These are phyloP conservation scores for Rosa rugosa DNA, from an alignment of 306 rosid genomes.

Conservation along the genomic window DNA sequence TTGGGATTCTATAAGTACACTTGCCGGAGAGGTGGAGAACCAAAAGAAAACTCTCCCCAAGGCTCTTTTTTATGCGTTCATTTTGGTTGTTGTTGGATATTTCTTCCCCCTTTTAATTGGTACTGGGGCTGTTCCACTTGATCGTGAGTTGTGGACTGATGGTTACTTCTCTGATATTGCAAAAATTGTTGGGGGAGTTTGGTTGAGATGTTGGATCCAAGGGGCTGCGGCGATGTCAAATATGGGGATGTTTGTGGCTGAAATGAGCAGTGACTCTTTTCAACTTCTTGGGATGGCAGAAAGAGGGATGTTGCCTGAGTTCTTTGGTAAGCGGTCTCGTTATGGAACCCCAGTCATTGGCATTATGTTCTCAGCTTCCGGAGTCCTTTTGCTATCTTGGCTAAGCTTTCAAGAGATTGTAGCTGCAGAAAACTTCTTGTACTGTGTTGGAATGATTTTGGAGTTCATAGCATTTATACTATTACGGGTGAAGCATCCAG, in stretches of 20 bases:
- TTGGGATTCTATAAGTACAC: slow-evolving; percentile 92
- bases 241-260: slow-evolving; percentile 96
- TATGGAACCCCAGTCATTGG: slow-evolving; percentile 82
- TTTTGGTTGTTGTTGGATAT: slow-evolving; percentile 73
- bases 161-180: slow-evolving; percentile 85
- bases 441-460: slow-evolving; percentile 90
- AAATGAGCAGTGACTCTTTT: slow-evolving; percentile 91
- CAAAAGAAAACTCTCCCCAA: slow-evolving; percentile 82
- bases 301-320: slow-evolving; percentile 85
- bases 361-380: slow-evolving; percentile 83
- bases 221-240: slow-evolving; percentile 90
- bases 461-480: slow-evolving; percentile 76
- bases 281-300: slow-evolving; percentile 98
- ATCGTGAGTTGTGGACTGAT: slow-evolving; percentile 67
- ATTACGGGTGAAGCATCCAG: slow-evolving; percentile 64
- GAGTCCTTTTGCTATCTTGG: slow-evolving; percentile 80
- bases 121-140: slow-evolving; percentile 63
- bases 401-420: slow-evolving; percentile 85
- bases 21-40: slow-evolving; percentile 81
- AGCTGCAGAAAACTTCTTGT: slow-evolving; percentile 86
- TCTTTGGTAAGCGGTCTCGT: slow-evolving; percentile 67
- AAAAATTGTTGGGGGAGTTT: slow-evolving; percentile 72
- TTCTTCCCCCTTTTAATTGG: slow-evolving; percentile 80
- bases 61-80: slow-evolving; percentile 72
- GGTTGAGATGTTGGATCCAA: slow-evolving; percentile 95